phyloP scores from a whole-genome alignment of 768 basidiomycete genomes.

The Russula lepida region DNA sequence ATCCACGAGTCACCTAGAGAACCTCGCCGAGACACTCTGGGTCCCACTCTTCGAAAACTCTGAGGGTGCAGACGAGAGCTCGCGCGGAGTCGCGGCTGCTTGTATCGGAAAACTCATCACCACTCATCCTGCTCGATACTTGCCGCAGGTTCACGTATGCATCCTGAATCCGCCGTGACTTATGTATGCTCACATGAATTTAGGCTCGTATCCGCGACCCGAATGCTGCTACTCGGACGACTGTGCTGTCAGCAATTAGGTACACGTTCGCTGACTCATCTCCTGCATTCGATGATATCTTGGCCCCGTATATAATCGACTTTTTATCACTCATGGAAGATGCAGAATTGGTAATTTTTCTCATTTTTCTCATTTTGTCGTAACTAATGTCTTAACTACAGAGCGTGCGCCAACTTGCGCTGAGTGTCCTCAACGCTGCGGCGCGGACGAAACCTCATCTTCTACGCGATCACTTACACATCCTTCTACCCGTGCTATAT shows the following conservation, averaged over 20 bases:
- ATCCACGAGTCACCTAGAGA: slow-evolving; percentile 73
- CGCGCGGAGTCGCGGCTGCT: slow-evolving; percentile 90
- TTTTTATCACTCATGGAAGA: slow-evolving; percentile 91
- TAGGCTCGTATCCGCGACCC: slow-evolving; percentile 61
- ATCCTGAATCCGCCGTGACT: not conserved
- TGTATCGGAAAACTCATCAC: slow-evolving; percentile 94
- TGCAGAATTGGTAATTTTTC: slow-evolving; percentile 59
- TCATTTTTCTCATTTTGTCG: not conserved
- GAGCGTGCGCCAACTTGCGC: slow-evolving; percentile 84
- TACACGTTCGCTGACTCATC: slow-evolving; percentile 85
- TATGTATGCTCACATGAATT: slow-evolving; percentile 2
- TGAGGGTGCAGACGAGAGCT: slow-evolving; percentile 82
- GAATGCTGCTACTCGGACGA: slow-evolving; percentile 68
- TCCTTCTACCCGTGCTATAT: slow-evolving; percentile 77
- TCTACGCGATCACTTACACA: slow-evolving; percentile 71
- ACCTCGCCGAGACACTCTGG: slow-evolving; percentile 87
- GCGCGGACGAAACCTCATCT: slow-evolving; percentile 92
- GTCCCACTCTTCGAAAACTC: slow-evolving; percentile 86
- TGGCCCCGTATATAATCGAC: slow-evolving; percentile 82
- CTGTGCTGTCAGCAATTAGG: slow-evolving; percentile 87
- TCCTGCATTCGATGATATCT: slow-evolving; percentile 79
- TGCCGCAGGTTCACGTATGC: slow-evolving; percentile 85
- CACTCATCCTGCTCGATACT: slow-evolving; percentile 81
- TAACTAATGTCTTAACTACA: slow-evolving; percentile 27
- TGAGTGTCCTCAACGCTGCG: slow-evolving; percentile 89